Base-by-base conservation (phyloP, 1,284 basidiomycete genomes). In the Leccinum pachyderme region DNA sequence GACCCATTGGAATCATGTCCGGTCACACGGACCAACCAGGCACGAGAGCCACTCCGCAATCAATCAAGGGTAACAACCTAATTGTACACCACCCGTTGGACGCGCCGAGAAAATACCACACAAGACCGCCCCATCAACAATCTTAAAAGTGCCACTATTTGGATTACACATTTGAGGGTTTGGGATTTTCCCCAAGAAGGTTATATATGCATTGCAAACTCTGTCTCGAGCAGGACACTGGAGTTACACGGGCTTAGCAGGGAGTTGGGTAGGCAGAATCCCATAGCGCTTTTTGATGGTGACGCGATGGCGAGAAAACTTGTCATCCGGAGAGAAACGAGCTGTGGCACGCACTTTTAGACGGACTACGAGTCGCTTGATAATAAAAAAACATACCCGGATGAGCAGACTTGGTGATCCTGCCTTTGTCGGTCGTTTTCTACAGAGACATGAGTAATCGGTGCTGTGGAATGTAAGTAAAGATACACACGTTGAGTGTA, bases 321-420 rank as follows among this genome's bases (percentile, higher is more conserved):
- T 97, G 83, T 97, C 95, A 72, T 98, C 95, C 15, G 95, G 95
- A 28, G 95, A 97, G 77, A 97, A 97, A 37, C 94, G 91, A 35
- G 94, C 94, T 95, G 51, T 11, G 13, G 24, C 7, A 7, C 15
- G 18, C 3, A 31, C 32, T 75, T 13, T 43, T 44, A 29, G 29
- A 53, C 24, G 47, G n/a, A 18, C 5, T 2, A n/a, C 18, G 11
- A 29, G 29, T 9, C 5, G 9, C 25, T 15, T n/a, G 2, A 45
- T 3, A 3, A 45, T 3, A 3, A 29, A 44, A 13, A 18, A 3
- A 29, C 58, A 7, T 70, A 95, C 93, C 93, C 73, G 94, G 95
- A 74, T 98, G 95, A 9, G 95, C 95, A 58, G 92, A 95, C 75
- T 93, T 95, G 48, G 93, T 93, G 61, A 92, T 83, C 75, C 86